Evolutionary conservation across 352 stramenopile species (phyloP), one percentile per base, ranked within the genome.

Genomic region (Phytophthora citricola): DNA sequence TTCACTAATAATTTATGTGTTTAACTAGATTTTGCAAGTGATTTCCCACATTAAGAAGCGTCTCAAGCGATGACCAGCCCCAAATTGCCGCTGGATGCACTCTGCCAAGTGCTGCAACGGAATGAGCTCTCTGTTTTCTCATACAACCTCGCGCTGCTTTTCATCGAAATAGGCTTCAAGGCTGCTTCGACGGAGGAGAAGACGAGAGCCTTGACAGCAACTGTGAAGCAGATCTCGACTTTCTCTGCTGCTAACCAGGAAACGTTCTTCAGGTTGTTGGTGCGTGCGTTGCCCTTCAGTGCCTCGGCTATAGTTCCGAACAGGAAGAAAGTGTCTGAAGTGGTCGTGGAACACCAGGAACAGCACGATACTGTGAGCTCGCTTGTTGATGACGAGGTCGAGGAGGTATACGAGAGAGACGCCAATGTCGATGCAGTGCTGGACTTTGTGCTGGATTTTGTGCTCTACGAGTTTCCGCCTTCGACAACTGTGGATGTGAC

Each of bases 121-220:
- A 38, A 71, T 7, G 73, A 78, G 2, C 72, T 78, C 6, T 87
- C 76, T 10, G 73, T 78, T 11, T 91, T 90, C 24, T 73, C 87
- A 22, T 76, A 79, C 59, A 92, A 88, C 54, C 78, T 95, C 63
- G 75, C 83, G 3, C 76, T 91, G 22, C 69, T 93, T 39, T 95
- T 95, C 52, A 80, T 95, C 91, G 86, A 94, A 61, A 67, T 91
- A 62, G 87, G 87, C 4, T 94, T 94, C 48, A 36, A 71, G 0
- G 75, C 69, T 3, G 80, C 75, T 14, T 75, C 79, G 14, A 31
- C 29, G 0, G 79, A 91, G 9, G 69, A 91, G 9, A 71, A 82
- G 47, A 66, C 65, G 1, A 52, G 27, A 5, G 75, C 89, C 4
- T 63, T 94, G 22, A 55, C 64, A 4, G 34, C 44, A 20, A 64